Conservation (phyloP, 164 flowering plant species). For the Vitis cinerea region DNA sequence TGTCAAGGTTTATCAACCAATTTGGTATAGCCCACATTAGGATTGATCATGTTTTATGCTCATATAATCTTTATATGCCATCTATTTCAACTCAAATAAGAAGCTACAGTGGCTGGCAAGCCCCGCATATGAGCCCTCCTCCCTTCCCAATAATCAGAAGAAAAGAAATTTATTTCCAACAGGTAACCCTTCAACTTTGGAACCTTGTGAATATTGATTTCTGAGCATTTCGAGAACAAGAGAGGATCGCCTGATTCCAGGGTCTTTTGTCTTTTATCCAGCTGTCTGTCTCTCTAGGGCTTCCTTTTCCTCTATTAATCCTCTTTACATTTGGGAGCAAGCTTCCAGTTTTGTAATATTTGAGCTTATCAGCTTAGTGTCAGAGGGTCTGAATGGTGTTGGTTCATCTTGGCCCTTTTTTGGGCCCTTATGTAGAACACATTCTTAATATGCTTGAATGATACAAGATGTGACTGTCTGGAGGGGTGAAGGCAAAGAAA, state of each 20-base stretch:
- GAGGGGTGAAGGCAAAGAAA: neutral
- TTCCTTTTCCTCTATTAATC: too few relatives aligned
- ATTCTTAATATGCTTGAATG: neutral
- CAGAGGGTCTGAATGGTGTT: neutral
- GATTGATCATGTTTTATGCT: constrained; percentile 1
- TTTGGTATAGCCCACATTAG: constrained; percentile 1
- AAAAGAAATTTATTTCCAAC: neutral
- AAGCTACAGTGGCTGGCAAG: constrained; percentile 8
- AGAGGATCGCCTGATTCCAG: too few relatives aligned
- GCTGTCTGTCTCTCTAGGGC: neutral
- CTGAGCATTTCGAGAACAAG: too few relatives aligned
- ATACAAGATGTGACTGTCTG: neutral
- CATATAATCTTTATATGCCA: neutral
- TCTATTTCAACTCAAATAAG: constrained; percentile 6
- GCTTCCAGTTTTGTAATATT: neutral
- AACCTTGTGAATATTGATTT: too few relatives aligned
- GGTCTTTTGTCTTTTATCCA: neutral
- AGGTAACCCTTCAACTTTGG: neutral
- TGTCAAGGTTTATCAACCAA: constrained; percentile 2
- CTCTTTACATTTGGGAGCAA: neutral
- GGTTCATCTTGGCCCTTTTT: neutral
- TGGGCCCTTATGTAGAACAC: neutral
- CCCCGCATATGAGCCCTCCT: neutral
- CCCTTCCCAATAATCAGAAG: constrained; percentile 8
- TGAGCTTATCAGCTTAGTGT: neutral